These are phyloP conservation scores for Isatis tinctoria DNA, from an alignment of 345 rosid genomes.

Conservation along the genomic window DNA sequence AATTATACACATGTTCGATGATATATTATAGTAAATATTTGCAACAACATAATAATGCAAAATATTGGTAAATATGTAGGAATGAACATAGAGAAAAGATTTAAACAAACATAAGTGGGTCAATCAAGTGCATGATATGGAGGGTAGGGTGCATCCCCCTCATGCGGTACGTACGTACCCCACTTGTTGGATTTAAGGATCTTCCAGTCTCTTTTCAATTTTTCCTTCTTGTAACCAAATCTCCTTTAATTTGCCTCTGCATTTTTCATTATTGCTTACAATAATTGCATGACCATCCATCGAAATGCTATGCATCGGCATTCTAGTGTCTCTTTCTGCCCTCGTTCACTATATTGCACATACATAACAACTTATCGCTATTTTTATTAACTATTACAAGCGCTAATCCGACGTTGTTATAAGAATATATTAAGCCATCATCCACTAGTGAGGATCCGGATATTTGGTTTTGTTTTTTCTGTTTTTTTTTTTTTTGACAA, in stretches of 20 bases:
- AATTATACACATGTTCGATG: not conserved
- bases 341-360: not conserved
- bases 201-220: not conserved
- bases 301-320: slow-evolving; percentile 19
- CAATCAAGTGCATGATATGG: slow-evolving; percentile 26
- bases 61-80: not conserved
- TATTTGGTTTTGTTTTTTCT: too few species aligned
- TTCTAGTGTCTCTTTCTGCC: slow-evolving; percentile 10
- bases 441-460: too few species aligned
- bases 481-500: too few species aligned
- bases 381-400: not conserved
- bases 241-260: slow-evolving; percentile 1
- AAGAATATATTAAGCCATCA: too few species aligned
- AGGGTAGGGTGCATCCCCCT: slow-evolving; percentile 34
- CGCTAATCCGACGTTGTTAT: not conserved
- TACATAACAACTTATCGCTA: not conserved
- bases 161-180: slow-evolving; percentile 28
- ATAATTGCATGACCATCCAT: slow-evolving; percentile 7
- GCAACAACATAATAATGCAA: not conserved
- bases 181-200: slow-evolving; percentile 38
- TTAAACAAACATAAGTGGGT: not conserved
- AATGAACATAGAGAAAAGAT: not conserved
- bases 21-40: not conserved
- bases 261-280: slow-evolving; percentile 6
- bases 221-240: not conserved